phyloP scores from a whole-genome alignment of 768 basidiomycete genomes.

The Coprinopsis cinerea region DNA sequence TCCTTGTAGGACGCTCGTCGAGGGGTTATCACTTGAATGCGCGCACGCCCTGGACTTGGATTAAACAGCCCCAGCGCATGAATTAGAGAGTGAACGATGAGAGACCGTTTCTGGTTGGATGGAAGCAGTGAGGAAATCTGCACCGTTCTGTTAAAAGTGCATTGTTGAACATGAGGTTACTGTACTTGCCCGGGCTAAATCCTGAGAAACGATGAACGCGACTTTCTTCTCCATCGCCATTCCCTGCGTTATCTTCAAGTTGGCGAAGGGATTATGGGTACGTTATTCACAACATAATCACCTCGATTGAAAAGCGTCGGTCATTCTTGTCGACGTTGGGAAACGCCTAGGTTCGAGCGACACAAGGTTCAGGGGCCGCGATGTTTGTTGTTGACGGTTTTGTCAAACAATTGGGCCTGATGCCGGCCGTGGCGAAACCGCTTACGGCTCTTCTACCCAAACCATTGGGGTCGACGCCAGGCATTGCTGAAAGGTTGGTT shows the following conservation, averaged over 20 bases:
- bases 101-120: constrained; percentile 61
- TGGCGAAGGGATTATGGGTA: too few relatives aligned
- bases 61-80: constrained; percentile 48
- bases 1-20: constrained; percentile 48
- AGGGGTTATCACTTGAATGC: constrained; percentile 46
- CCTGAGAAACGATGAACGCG: constrained; percentile 52
- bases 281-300: too few relatives aligned
- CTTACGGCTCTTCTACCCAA: too few relatives aligned
- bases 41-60: constrained; percentile 19
- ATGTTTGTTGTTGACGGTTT: too few relatives aligned
- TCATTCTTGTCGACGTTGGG: too few relatives aligned
- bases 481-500: too few relatives aligned
- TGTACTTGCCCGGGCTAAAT: constrained; percentile 43
- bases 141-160: background rate
- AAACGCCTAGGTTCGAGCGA: too few relatives aligned
- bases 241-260: background rate
- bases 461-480: too few relatives aligned
- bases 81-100: constrained; percentile 60
- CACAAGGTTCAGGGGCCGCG: too few relatives aligned
- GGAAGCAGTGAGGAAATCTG: constrained; percentile 47
- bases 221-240: constrained; percentile 15
- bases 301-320: too few relatives aligned
- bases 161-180: background rate
- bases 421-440: too few relatives aligned
- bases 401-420: too few relatives aligned